A percentile compares a stretch with the other conserved stretches of the same genome.
Conservation (phyloP, 768 basidiomycete genomes). For the Pisolithus sp. region DNA sequence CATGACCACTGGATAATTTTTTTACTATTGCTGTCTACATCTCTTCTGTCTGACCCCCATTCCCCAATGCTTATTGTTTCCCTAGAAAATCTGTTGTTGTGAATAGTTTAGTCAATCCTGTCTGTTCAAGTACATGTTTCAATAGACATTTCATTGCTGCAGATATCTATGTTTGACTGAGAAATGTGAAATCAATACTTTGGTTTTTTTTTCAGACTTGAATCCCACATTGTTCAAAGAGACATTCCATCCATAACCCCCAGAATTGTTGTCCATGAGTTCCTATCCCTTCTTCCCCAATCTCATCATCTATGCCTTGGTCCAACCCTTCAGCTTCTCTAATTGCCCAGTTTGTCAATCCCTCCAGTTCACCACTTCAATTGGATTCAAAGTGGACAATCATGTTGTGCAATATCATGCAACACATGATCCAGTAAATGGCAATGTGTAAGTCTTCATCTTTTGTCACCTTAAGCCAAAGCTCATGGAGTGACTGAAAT, state of each 20-base stretch:
- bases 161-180: too few relatives aligned
- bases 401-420: background rate
- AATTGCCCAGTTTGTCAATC: background rate
- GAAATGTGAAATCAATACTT: too few relatives aligned
- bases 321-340: background rate
- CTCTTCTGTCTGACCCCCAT: too few relatives aligned
- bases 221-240: background rate
- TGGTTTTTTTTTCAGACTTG: too few relatives aligned
- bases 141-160: too few relatives aligned
- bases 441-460: background rate
- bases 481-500: background rate
- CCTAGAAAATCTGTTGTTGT: too few relatives aligned
- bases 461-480: background rate
- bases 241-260: background rate
- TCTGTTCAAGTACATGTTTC: too few relatives aligned
- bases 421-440: background rate
- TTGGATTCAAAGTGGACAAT: background rate
- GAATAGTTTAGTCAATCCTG: too few relatives aligned
- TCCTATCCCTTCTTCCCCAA: background rate
- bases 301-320: background rate
- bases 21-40: too few relatives aligned
- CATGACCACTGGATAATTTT: too few relatives aligned
- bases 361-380: background rate
- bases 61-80: too few relatives aligned
- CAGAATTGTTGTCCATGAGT: background rate